Conservation (phyloP, 2,329 filamentous ascomycete species). For the Elsinoe batatas region DNA sequence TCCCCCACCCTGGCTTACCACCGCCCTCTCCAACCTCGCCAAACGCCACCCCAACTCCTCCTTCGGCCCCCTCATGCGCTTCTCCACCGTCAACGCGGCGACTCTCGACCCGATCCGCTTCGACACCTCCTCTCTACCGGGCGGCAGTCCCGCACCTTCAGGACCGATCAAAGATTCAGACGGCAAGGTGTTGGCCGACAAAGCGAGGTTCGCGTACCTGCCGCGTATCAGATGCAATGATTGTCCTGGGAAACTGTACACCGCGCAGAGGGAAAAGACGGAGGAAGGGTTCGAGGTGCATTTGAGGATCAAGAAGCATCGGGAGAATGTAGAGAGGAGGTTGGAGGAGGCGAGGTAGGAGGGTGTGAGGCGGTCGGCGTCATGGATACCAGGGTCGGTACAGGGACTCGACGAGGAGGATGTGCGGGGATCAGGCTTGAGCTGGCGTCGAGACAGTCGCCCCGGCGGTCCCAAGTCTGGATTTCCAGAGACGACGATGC, state of each 20-base stretch:
- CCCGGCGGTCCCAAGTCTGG: too few relatives aligned
- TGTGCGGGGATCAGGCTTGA: not conserved
- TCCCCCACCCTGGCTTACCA: slow-evolving; percentile 74
- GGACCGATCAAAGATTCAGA: slow-evolving; percentile 50
- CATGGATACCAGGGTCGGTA: not conserved
- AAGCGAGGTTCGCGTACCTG: slow-evolving; percentile 57
- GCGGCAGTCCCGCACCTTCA: slow-evolving; percentile 45
- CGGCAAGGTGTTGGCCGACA: slow-evolving; percentile 6
- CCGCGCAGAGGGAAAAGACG: slow-evolving; percentile 72
- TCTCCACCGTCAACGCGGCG: slow-evolving; percentile 65
- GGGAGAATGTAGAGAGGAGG: slow-evolving; percentile 20
- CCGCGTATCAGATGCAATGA: slow-evolving; percentile 87
- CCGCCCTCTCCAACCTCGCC: slow-evolving; percentile 62
- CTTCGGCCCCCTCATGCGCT: slow-evolving; percentile 88
- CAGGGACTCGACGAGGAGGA: not conserved
- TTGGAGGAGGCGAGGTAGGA: slow-evolving; percentile 2
- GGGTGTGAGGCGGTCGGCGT: too few relatives aligned
- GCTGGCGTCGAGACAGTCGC: too few relatives aligned
- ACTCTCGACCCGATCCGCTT: slow-evolving; percentile 56
- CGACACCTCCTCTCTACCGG: slow-evolving; percentile 28
- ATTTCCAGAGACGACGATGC: too few relatives aligned
- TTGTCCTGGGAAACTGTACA: slow-evolving; percentile 89
- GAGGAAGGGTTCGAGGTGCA: slow-evolving; percentile 90
- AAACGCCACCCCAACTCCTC: slow-evolving; percentile 64
- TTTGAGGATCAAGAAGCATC: slow-evolving; percentile 70